phyloP scores from a whole-genome alignment of 1,284 basidiomycete genomes.

The Moesziomyces antarcticus region DNA sequence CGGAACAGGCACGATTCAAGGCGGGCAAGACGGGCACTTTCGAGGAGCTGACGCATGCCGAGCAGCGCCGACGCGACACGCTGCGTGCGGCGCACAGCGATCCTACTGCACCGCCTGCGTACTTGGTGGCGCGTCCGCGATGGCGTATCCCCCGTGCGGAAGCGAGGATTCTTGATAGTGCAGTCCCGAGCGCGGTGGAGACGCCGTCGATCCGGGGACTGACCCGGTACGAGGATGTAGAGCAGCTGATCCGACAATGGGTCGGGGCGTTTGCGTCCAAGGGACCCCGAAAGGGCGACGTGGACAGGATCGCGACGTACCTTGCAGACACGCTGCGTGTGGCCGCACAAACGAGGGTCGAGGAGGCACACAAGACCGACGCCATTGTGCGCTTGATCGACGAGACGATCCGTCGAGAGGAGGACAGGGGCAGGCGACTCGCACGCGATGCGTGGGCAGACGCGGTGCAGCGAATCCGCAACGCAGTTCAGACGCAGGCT shows the following conservation, averaged over 20 bases:
- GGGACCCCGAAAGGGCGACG: constrained; percentile 50
- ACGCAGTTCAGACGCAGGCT: constrained; percentile 11
- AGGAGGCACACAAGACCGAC: constrained; percentile 23
- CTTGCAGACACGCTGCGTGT: constrained; percentile 15
- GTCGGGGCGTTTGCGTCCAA: constrained; percentile 28
- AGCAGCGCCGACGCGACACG: constrained; percentile 38
- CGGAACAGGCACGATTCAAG: constrained; percentile 26
- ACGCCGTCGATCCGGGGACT: constrained; percentile 35
- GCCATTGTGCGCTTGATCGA: constrained; percentile 18
- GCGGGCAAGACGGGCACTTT: constrained; percentile 26
- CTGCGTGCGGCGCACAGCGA: constrained; percentile 33
- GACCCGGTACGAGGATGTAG: constrained; percentile 16
- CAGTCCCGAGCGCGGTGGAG: background rate
- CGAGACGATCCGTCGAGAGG: background rate
- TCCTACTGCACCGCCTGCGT: constrained; percentile 20
- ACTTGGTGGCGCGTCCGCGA: constrained; percentile 14
- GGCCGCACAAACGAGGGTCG: constrained; percentile 4
- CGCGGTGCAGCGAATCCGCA: constrained; percentile 13
- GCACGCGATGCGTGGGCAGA: constrained; percentile 14
- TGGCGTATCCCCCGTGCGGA: constrained; percentile 2
- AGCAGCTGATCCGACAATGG: constrained; percentile 44
- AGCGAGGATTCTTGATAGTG: constrained; percentile 13
- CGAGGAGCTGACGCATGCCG: constrained; percentile 36
- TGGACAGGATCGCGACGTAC: constrained; percentile 33
- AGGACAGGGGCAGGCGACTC: background rate